Base-by-base conservation (phyloP, 148 eudicot species). In the Vaccinium corymbosum region DNA sequence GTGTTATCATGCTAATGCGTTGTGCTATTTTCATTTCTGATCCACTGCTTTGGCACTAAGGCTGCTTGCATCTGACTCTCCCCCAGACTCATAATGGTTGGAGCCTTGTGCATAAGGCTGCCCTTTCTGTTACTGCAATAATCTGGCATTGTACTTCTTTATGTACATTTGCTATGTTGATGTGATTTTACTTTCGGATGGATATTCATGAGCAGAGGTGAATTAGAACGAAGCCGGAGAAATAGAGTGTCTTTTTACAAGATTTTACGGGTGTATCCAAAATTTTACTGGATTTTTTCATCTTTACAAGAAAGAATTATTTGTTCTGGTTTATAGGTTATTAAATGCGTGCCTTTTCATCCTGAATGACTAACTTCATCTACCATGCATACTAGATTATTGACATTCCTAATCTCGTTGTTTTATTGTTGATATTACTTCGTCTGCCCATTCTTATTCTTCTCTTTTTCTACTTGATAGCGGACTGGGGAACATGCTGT, bases 401-500 rank as follows among this genome's bases (percentile, higher is more conserved):
- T 20, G 29, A 25, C 56, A 22, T 50, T 20, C 51, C 80, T 25
- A 77, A 12, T 78, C 49, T 12, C n/a, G 0, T 78, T 32, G 62
- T 17, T 20, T 16, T 56, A 11, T 29, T 11, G 16, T 29, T 11
- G 16, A 2, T 64, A 64, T n/a, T 12, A 15, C 13, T 64, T 42
- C 9, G 19, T 82, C 32, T 42, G 29, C 48, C 9, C 25, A 25
- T 82, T 78, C 35, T 80, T 19, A 48, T 59, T 29, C 57, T 1
- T 68, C 32, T 84, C 66, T 76, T 83, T 74, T 88, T 86, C 49
- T 87, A 89, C 59, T 88, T 83, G 55, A 32, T 72, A 90, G 96
- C 89, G 91, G 88, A 86, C 86, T 42, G 91, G 87, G 85, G 92
- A 90, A 85, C 92, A 89, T 77, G 90, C 94, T 27, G 89, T 97